Evolutionary conservation across 805 yeast genomes (phyloP), one percentile per base, ranked within the genome.

Genomic region (Sugiyamaella valdiviana): DNA sequence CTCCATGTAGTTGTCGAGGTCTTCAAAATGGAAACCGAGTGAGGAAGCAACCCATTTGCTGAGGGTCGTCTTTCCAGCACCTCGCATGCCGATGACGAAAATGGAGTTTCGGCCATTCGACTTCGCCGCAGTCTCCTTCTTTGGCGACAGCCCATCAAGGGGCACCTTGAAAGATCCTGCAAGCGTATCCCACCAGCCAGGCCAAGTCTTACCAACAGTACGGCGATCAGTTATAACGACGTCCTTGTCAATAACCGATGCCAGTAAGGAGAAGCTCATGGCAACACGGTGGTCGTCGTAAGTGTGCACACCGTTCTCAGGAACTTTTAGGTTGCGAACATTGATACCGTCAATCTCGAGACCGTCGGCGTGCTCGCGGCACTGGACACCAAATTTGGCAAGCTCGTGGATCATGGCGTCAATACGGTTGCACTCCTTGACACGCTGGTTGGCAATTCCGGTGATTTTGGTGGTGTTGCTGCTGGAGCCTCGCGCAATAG

Each of bases 271-370:
- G 67, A 93, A 85, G 49, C 96, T 85, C 99, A 93, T 93, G 7
- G 99, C 99, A 23, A 93, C 97, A 62, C 99, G 79, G 66, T 93
- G 99, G 61, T 93, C 99, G 66, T 93, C 99, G 62, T 88, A 93
- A 1, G 95, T 75, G 53, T 77, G 71, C 37, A 90, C 70, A 49
- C 91, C 91, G 26, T 76, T 75, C 6, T 64, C 65, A 17, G 96
- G 95, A 2, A 72, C 65, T 51, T 72, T 66, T 64, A 90, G 73
- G 1, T 52, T 48, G 14, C 49, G 43, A 10, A 51, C 16, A 32
- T 73, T 63, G 44, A 82, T 66, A 55, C 98, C 99, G 51, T 79
- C 80, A 51, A 93, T 81, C 57, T 82, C 87, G 60, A 93, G 86
- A 47, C 99, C 99, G 62, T 93, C 99, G 15, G 86, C 90, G 50